These are phyloP conservation scores for Maudiozyma turicensis DNA, from an alignment of 805 yeast genomes.

Conservation along the genomic window DNA sequence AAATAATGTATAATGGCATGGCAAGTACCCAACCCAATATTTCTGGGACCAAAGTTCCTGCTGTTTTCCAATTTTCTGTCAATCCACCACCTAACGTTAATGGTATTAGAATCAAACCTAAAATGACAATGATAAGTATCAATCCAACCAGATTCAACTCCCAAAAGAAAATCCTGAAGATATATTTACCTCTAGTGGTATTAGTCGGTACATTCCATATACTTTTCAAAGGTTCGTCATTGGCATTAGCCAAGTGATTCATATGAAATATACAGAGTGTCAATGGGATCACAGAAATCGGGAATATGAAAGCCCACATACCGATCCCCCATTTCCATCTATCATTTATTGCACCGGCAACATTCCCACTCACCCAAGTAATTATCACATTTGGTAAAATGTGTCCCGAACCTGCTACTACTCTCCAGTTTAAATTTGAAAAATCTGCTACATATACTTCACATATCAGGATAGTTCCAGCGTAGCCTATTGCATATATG, in stretches of 20 bases:
- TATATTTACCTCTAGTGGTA: conserved; percentile 14
- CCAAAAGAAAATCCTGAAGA: conserved; percentile 40
- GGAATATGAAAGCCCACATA: conserved; percentile 51
- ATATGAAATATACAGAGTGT: conserved; percentile 38
- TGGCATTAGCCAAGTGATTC: conserved; percentile 35
- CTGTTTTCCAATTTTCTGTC: conserved; percentile 42
- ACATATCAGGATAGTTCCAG: conserved; percentile 45
- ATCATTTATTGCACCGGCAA: conserved; percentile 30
- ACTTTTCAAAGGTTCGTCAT: conserved; percentile 25
- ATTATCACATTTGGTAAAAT: conserved; percentile 60
- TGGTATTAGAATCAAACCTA: conserved; percentile 56
- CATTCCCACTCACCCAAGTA: conserved; percentile 58
- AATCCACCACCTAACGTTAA: conserved; percentile 60
- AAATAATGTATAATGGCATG: conserved; percentile 44
- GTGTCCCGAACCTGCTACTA: conserved; percentile 48
- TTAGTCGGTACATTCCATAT: not conserved
- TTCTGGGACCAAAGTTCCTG: conserved; percentile 50
- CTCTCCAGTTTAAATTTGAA: conserved; percentile 56
- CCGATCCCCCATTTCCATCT: conserved; percentile 49
- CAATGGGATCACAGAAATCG: conserved; percentile 41
- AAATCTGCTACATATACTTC: conserved; percentile 52
- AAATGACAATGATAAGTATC: conserved; percentile 39
- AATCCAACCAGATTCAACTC: conserved; percentile 52
- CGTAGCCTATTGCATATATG: conserved; percentile 38
- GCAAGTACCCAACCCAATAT: conserved; percentile 43